Evolutionary conservation across 805 yeast genomes (phyloP).

Genomic region (Spathaspora sp.): DNA sequence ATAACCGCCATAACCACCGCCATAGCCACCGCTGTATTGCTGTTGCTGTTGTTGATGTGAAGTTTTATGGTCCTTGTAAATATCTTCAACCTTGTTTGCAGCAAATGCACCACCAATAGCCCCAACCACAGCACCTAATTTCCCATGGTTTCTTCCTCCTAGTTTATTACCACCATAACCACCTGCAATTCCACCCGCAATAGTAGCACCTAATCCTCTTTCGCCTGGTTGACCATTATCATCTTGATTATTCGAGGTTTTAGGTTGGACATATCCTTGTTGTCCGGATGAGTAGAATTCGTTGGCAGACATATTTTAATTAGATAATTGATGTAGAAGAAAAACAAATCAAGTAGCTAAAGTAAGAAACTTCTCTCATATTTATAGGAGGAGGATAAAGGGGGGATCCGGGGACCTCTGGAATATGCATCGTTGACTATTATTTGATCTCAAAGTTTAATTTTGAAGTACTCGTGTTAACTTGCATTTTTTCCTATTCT

Average conservation of each 20-base stretch:
- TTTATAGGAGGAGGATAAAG: neutral
- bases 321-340: neutral
- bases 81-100: constrained; percentile 48
- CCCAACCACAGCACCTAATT: constrained; percentile 47
- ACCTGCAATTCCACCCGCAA: constrained; percentile 52
- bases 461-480: too few species aligned
- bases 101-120: constrained; percentile 53
- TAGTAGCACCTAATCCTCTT: constrained; percentile 39
- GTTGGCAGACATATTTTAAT: constrained; percentile 49
- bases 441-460: neutral
- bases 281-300: constrained; percentile 48
- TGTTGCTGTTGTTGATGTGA: constrained; percentile 8
- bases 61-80: constrained; percentile 23
- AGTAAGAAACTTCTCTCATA: neutral
- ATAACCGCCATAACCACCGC: neutral
- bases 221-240: constrained; percentile 14
- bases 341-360: neutral
- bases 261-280: constrained; percentile 27
- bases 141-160: constrained; percentile 33
- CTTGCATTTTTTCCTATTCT: neutral
- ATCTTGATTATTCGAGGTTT: constrained; percentile 23
- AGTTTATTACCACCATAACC: constrained; percentile 48
- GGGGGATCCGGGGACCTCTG: neutral
- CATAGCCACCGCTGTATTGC: too few species aligned
- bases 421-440: neutral